phyloP scores from a whole-genome alignment of 208 protist species.

The Novymonas esmeraldas region DNA sequence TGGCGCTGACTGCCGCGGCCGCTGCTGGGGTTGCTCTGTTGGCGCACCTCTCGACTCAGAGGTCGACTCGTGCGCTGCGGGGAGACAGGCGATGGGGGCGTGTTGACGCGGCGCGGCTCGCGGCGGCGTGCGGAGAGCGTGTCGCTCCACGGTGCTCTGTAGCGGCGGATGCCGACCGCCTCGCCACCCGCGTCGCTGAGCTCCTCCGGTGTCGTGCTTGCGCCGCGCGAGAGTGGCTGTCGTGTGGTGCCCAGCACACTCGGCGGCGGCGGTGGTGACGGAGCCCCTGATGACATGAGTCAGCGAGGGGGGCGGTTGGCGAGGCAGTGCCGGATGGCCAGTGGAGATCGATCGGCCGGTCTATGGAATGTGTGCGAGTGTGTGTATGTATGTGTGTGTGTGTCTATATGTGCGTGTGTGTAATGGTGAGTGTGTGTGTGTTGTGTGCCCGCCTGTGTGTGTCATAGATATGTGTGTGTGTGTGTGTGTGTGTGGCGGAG shows the following conservation, averaged over 20 bases:
- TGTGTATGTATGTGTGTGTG: not conserved
- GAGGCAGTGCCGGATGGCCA: too few species aligned
- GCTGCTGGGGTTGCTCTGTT: not conserved
- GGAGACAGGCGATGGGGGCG: not conserved
- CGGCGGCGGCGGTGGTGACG: conserved; percentile 7
- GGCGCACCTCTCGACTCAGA: not conserved
- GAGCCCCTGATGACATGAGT: not conserved
- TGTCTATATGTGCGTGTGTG: not conserved
- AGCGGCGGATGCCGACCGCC: not conserved
- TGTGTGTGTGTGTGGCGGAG: too few species aligned
- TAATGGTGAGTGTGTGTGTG: conserved; percentile 4
- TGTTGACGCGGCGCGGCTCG: not conserved
- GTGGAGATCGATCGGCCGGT: not conserved
- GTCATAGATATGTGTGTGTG: not conserved
- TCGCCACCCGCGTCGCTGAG: not conserved
- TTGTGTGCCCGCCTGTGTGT: not conserved
- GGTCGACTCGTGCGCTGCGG: not conserved
- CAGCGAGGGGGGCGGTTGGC: not conserved
- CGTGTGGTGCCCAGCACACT: conserved; percentile 18
- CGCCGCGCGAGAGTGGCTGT: not conserved
- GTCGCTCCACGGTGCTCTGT: not conserved
- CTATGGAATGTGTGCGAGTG: not conserved
- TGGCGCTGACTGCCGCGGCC: not conserved
- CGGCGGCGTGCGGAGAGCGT: not conserved
- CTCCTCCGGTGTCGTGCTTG: not conserved